A percentile compares a stretch with the other conserved stretches of the same genome.
phyloP scores from a whole-genome alignment of 768 basidiomycete species.

The Cyathus striatus region DNA sequence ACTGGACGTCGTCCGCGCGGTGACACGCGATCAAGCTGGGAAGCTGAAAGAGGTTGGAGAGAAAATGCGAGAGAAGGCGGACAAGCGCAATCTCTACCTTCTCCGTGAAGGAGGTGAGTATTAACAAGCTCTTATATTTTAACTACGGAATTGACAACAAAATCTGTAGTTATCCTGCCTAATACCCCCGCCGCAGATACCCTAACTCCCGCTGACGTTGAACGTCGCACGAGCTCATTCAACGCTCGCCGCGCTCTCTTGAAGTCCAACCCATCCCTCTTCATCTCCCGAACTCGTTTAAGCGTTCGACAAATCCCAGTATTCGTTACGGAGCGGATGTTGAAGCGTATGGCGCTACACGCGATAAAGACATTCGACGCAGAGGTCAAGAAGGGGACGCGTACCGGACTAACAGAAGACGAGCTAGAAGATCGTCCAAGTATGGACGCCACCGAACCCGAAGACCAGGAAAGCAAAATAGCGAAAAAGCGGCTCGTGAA shows the following conservation, averaged over 20 bases:
- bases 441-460: conserved; percentile 10
- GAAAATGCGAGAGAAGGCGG: conserved; percentile 78
- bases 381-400: conserved; percentile 61
- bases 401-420: conserved; percentile 63
- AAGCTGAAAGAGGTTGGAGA: conserved; percentile 89
- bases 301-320: conserved; percentile 90
- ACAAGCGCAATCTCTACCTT: conserved; percentile 94
- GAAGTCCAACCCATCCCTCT: conserved; percentile 88
- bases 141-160: no score
- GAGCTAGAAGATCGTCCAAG: conserved; percentile 52
- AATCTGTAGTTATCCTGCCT: conserved; percentile 74
- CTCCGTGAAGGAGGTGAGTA: conserved; percentile 89
- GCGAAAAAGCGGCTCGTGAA: no score
- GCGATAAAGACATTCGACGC: conserved; percentile 73
- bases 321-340: conserved; percentile 83
- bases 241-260: conserved; percentile 80
- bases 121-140: conserved; percentile 1
- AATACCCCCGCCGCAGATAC: conserved; percentile 75
- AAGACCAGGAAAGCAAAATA: conserved; percentile 14
- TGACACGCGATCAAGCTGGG: conserved; percentile 83
- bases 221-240: conserved; percentile 81
- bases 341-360: conserved; percentile 84
- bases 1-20: conserved; percentile 85
- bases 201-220: conserved; percentile 71
- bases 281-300: conserved; percentile 90